Percentiles rank a stretch among this genome's conserved stretches.
Conservation (phyloP, 164 flowering plant genomes). For the Magnolia kwangsiensis region DNA sequence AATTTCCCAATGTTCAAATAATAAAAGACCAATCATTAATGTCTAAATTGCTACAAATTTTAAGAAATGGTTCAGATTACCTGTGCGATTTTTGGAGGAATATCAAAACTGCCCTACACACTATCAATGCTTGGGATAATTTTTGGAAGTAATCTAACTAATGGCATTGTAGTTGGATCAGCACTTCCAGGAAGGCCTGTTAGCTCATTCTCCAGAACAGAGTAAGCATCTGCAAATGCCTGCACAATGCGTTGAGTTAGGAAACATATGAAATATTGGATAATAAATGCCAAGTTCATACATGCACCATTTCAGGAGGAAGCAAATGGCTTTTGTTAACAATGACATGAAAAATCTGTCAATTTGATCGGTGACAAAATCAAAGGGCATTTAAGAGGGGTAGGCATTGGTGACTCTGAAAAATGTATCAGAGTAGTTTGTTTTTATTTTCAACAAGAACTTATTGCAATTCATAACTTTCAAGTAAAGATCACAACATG, state of each 20-base stretch:
- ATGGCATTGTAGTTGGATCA: slow-evolving; percentile 33
- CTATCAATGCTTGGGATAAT: slow-evolving; percentile 64
- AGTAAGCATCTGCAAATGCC: slow-evolving; percentile 96
- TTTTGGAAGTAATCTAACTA: slow-evolving; percentile 52
- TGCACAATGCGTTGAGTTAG: slow-evolving; percentile 27
- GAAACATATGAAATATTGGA: background rate
- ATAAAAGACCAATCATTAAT: background rate
- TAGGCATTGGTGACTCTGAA: too few species aligned
- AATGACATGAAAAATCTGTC: background rate
- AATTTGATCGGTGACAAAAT: background rate
- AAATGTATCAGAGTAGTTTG: too few species aligned
- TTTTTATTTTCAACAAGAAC: too few species aligned
- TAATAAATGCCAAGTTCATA: background rate
- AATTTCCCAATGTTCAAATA: background rate
- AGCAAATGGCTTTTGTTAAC: background rate
- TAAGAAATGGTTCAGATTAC: background rate
- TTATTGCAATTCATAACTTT: background rate
- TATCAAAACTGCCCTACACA: slow-evolving; percentile 11
- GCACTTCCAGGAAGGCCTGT: slow-evolving; percentile 30
- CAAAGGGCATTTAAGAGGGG: background rate
- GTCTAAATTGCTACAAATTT: background rate
- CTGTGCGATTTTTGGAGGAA: background rate
- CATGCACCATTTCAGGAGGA: background rate
- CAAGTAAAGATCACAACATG: background rate
- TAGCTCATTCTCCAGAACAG: slow-evolving; percentile 63